A percentile compares a stretch with the other conserved stretches of the same genome.
phyloP scores from a whole-genome alignment of 495 filamentous ascomycete species.

The Bryoglossum gracile region DNA sequence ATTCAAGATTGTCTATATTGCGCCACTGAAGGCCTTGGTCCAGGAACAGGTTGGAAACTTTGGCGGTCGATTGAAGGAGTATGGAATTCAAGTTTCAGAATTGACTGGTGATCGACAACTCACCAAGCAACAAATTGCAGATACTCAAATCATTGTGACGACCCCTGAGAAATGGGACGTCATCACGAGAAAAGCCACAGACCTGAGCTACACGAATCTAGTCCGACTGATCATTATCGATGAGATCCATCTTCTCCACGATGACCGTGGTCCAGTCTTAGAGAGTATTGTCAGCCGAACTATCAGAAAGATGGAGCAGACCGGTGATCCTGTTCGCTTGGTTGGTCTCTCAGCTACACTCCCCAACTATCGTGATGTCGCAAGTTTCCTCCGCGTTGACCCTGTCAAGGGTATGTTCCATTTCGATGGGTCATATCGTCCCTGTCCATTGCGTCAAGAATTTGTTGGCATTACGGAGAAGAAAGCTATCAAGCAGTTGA shows the following conservation, averaged over 20 bases:
- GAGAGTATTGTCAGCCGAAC: constrained; percentile 96
- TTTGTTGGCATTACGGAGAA: constrained; percentile 97
- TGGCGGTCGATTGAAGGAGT: constrained; percentile 80
- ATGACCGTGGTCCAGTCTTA: constrained; percentile 93
- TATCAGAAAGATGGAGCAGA: constrained; percentile 87
- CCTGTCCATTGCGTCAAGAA: constrained; percentile 90
- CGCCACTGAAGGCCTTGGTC: constrained; percentile 88
- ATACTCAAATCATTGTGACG: constrained; percentile 97
- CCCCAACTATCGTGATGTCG: constrained; percentile 95
- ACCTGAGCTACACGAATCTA: constrained; percentile 93
- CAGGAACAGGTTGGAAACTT: constrained; percentile 98
- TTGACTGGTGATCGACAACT: constrained; percentile 96
- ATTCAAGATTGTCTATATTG: constrained; percentile 97
- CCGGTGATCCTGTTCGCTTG: constrained; percentile 81
- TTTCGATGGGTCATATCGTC: constrained; percentile 90
- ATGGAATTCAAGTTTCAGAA: constrained; percentile 87
- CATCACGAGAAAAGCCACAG: constrained; percentile 95
- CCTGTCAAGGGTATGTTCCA: constrained; percentile 81
- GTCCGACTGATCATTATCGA: constrained; percentile 94
- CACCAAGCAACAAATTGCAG: constrained; percentile 95
- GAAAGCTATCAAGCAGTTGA: constrained; percentile 97
- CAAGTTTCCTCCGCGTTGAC: constrained; percentile 90
- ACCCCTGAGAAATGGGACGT: constrained; percentile 99
- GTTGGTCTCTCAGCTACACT: constrained; percentile 91
- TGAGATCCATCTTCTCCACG: constrained; percentile 95